These are phyloP conservation scores for Wickerhamomyces canadensis DNA, from an alignment of 805 yeast genomes.

Conservation along the genomic window DNA sequence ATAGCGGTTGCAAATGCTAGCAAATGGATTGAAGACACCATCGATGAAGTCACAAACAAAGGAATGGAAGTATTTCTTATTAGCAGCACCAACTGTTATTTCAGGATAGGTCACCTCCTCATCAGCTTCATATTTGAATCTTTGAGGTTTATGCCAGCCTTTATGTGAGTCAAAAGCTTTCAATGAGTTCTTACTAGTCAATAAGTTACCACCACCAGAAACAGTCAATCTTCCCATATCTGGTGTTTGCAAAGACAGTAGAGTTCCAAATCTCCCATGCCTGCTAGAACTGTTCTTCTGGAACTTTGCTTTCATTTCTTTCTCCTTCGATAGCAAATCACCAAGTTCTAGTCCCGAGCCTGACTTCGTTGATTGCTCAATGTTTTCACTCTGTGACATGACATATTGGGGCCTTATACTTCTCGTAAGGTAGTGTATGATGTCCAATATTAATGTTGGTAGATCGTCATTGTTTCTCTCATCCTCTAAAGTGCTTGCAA, in stretches of 20 bases:
- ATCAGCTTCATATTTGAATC: slow-evolving; percentile 22
- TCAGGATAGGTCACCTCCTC: slow-evolving; percentile 27
- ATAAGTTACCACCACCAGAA: slow-evolving; percentile 65
- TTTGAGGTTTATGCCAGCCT: slow-evolving; percentile 48
- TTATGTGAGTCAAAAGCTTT: slow-evolving; percentile 63
- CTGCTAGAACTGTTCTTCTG: slow-evolving; percentile 56
- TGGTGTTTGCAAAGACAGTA: slow-evolving; percentile 63
- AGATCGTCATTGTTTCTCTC: slow-evolving; percentile 60
- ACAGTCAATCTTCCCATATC: slow-evolving; percentile 56
- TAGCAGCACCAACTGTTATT: slow-evolving; percentile 14
- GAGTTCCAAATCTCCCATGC: slow-evolving; percentile 88
- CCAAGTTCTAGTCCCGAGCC: slow-evolving; percentile 7
- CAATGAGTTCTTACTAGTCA: slow-evolving; percentile 46
- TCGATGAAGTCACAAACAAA: slow-evolving; percentile 61
- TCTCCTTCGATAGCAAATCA: slow-evolving; percentile 56
- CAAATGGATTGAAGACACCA: slow-evolving; percentile 67
- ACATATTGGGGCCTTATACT: slow-evolving; percentile 38
- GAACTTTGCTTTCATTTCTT: slow-evolving; percentile 42
- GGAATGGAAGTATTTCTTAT: slow-evolving; percentile 8
- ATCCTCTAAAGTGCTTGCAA: slow-evolving; percentile 56
- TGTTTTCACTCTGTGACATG: slow-evolving; percentile 7
- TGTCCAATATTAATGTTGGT: slow-evolving; percentile 62
- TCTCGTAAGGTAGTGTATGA: slow-evolving; percentile 55
- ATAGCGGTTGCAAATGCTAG: slow-evolving; percentile 45
- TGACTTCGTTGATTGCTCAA: not conserved